These are phyloP conservation scores for Parathielavia hyrcaniae DNA, from an alignment of 495 filamentous ascomycete genomes.

Conservation along the genomic window DNA sequence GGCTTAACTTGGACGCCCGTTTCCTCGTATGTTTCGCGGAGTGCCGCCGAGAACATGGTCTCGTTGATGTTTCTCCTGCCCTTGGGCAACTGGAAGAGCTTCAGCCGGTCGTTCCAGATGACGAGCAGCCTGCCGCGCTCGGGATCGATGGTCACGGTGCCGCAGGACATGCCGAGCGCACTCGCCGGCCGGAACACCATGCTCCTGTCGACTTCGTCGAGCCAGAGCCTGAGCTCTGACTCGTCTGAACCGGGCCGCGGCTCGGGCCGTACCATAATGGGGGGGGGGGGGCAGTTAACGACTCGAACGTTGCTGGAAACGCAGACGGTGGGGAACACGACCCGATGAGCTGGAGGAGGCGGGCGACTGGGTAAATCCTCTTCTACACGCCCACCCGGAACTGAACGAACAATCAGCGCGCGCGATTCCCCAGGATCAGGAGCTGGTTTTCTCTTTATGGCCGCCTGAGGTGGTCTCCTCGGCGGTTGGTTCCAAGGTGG, in stretches of 20 bases:
- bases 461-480: neutral
- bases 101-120: conserved; percentile 40
- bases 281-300: too few relatives aligned
- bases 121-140: conserved; percentile 33
- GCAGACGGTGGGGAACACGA: neutral
- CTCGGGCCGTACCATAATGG: neutral
- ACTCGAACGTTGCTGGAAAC: neutral
- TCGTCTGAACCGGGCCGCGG: conserved; percentile 5
- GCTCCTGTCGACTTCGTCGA: conserved; percentile 27
- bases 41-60: conserved; percentile 34
- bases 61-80: conserved; percentile 44
- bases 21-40: conserved; percentile 45
- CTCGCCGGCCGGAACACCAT: conserved; percentile 35
- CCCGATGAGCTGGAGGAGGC: neutral
- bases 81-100: conserved; percentile 44
- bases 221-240: conserved; percentile 11
- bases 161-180: conserved; percentile 40
- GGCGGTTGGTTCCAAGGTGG: neutral
- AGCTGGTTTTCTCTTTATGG: neutral
- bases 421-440: neutral
- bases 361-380: too few relatives aligned
- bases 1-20: conserved; percentile 37
- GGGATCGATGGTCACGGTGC: conserved; percentile 42
- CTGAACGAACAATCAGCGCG: too few relatives aligned
- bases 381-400: too few relatives aligned